Evolutionary conservation across 805 yeast genomes (phyloP).

Genomic region (Lipomyces spencermartinsiae): DNA sequence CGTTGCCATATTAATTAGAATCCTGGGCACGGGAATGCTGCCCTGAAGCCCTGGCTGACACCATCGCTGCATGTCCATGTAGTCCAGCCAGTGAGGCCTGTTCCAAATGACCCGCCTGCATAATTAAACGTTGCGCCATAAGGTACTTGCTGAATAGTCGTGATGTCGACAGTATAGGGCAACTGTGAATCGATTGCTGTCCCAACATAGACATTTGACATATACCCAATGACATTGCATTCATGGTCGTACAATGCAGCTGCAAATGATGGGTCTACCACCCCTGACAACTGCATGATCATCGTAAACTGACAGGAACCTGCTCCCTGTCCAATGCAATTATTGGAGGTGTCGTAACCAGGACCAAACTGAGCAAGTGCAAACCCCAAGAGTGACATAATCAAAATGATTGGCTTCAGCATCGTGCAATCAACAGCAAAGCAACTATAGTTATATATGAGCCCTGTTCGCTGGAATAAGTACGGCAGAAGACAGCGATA

Average conservation of each 20-base stretch:
- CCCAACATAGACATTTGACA: neutral
- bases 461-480: neutral
- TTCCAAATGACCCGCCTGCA: slow-evolving; percentile 1
- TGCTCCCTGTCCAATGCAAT: neutral
- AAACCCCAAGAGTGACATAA: neutral
- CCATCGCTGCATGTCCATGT: slow-evolving; percentile 1
- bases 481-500: neutral
- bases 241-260: slow-evolving; percentile 1
- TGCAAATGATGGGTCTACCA: slow-evolving; percentile 1
- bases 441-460: slow-evolving; percentile 1
- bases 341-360: slow-evolving; percentile 1
- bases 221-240: slow-evolving; percentile 1
- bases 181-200: slow-evolving; percentile 1
- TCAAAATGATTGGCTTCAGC: neutral
- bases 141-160: neutral
- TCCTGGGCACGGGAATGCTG: slow-evolving; percentile 1
- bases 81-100: neutral
- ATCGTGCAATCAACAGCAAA: slow-evolving; percentile 1
- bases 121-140: slow-evolving; percentile 2
- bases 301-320: slow-evolving; percentile 1
- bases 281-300: slow-evolving; percentile 3
- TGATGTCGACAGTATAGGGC: slow-evolving; percentile 2
- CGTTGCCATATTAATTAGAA: neutral
- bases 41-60: neutral
- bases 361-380: slow-evolving; percentile 1